Evolutionary conservation across 1,139 yeast genomes (phyloP).

Genomic region (Magnusiomyces magnusii): DNA sequence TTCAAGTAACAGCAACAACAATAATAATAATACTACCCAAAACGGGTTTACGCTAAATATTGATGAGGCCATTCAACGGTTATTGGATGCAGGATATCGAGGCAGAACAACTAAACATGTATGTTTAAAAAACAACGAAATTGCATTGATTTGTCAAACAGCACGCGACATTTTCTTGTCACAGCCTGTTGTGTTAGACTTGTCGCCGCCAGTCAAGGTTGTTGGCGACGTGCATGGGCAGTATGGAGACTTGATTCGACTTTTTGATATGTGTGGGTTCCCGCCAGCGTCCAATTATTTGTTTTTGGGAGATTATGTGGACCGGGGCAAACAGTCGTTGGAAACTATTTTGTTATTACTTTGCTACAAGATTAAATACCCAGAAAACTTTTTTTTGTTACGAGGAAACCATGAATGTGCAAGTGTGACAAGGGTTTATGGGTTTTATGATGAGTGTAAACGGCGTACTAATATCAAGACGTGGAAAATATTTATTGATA

Average conservation of each 20-base stretch:
- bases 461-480: constrained; percentile 86
- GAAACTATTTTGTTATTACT: constrained; percentile 81
- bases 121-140: constrained; percentile 81
- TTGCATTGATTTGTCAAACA: constrained; percentile 72
- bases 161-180: constrained; percentile 83
- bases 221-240: constrained; percentile 99
- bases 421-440: constrained; percentile 89
- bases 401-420: constrained; percentile 98
- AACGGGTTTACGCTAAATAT: constrained; percentile 48
- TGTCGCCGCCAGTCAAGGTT: constrained; percentile 92
- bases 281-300: constrained; percentile 95
- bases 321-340: constrained; percentile 88
- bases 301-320: constrained; percentile 93
- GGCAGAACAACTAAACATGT: constrained; percentile 88
- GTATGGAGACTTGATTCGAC: constrained; percentile 79
- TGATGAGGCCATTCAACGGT: constrained; percentile 81
- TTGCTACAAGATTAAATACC: constrained; percentile 91
- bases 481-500: constrained; percentile 90
- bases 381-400: constrained; percentile 86
- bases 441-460: constrained; percentile 96
- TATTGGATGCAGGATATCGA: constrained; percentile 90
- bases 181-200: constrained; percentile 82
- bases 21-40: too few species aligned
- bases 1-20: neutral
- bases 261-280: constrained; percentile 93